A percentile compares a stretch with the other conserved stretches of the same genome.
Conservation (phyloP, 2,329 filamentous ascomycete species). For the Penicillium sp. region DNA sequence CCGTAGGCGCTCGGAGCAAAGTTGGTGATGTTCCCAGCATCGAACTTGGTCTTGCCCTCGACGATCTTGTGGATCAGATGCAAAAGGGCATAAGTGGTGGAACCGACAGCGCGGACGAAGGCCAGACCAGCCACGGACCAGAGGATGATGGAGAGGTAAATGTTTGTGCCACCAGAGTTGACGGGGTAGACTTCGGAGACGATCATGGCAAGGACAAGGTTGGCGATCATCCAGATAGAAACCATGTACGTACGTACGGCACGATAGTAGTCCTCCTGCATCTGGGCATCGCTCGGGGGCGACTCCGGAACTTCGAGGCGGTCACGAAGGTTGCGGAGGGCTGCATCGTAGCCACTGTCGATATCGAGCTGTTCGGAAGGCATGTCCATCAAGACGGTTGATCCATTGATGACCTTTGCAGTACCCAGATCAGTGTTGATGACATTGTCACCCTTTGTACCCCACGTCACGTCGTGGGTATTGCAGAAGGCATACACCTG, state of each 20-base stretch:
- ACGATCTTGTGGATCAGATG: conserved; percentile 80
- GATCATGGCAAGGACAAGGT: conserved; percentile 89
- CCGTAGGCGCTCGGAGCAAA: conserved; percentile 26
- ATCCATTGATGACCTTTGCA: conserved; percentile 70
- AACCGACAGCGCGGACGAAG: conserved; percentile 81
- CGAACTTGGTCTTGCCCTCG: conserved; percentile 72
- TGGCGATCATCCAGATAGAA: conserved; percentile 86
- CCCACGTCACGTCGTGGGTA: conserved; percentile 98
- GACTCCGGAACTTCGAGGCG: conserved; percentile 73
- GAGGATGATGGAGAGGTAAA: conserved; percentile 88
- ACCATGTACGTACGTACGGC: conserved; percentile 98
- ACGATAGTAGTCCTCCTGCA: conserved; percentile 98
- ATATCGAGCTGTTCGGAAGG: conserved; percentile 97
- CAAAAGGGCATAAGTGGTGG: conserved; percentile 75
- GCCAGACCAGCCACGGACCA: conserved; percentile 87
- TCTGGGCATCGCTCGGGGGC: conserved; percentile 67
- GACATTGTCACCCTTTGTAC: conserved; percentile 96
- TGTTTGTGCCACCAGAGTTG: conserved; percentile 71
- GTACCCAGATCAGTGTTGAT: conserved; percentile 88
- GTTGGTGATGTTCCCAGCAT: conserved; percentile 36
- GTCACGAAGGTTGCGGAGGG: conserved; percentile 91
- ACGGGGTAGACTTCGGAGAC: conserved; percentile 80
- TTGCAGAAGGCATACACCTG: conserved; percentile 99
- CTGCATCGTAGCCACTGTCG: conserved; percentile 95
- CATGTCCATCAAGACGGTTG: conserved; percentile 93